Base-by-base conservation (phyloP, 2,329 filamentous ascomycete species). In the Dactylellina cionopaga region DNA sequence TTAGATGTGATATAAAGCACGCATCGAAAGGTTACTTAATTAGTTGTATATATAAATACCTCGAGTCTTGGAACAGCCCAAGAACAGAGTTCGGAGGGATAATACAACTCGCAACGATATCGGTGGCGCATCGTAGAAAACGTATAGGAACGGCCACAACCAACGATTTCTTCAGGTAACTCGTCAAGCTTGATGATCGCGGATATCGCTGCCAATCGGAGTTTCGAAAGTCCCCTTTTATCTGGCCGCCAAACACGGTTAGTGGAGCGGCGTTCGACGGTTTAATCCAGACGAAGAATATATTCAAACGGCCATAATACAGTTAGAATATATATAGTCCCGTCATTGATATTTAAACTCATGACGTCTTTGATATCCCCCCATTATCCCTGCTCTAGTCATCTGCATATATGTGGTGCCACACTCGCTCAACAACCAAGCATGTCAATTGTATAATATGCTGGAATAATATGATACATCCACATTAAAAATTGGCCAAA, bases 331-430 rank as follows among this genome's bases (percentile, higher is more conserved):
- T 25, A 41, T 41, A 41, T 41, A 41, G 37, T 41, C n/a, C 37
- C n/a, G n/a, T n/a, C n/a, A n/a, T n/a, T n/a, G n/a, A 24, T 35
- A 24, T 24, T 35, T 41, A 31, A 27, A 47, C 33, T 71, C 58
- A 71, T 71, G 66, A 64, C 66, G 66, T 71, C 58, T 71, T 71
- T 51, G 43, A 70, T 63, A 62, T 70, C 56, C 25, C 25, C 37
- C 15, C 31, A 35, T 41, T 41, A 17, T 41, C 35, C 11, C 35
- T 17, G 35, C 35, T 13, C 13, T 13, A 13, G 3, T 22, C 41
- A 44, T 44, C 19, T 15, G 15, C 15, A n/a, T n/a, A n/a, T n/a
- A n/a, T n/a, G n/a, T 19, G 15, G 25, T 22, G 19, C 13, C 41
- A 9, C 19, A 31, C 24, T 13, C 11, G 35, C 29, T 33, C 25